Base-by-base conservation (phyloP, 1,139 yeast genomes). In the Candida mesenterica region DNA sequence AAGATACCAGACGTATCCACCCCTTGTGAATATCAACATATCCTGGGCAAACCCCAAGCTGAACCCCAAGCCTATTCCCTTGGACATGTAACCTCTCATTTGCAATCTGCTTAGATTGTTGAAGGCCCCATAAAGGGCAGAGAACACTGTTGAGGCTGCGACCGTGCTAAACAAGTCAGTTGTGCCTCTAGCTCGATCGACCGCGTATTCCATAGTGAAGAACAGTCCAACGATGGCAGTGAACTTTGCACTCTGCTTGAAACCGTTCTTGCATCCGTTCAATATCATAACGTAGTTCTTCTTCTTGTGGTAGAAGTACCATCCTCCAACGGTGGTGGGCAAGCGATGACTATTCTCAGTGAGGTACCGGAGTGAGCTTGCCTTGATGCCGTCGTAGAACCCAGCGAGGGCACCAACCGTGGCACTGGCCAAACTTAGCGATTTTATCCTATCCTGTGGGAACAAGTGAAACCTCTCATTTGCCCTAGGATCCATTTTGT, bases 231-330 rank as follows among this genome's bases (percentile, higher is more conserved):
- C 75, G 4, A 75, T 70, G 0, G 57, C 39, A 2, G 79, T 66
- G 39, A 69, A 68, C 45, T 75, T 78, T 13, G 59, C 35, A 0
- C 75, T 72, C 17, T 65, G 68, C 36, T 53, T 57, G 17, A 71
- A 42, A 0, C 81, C 85, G 10, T 51, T 43, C 12, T 60, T 61
- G 44, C 75, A 57, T 0, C 85, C 87, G 17, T 63, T 65, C 37
- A 75, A 67, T 28, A 84, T 60, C 62, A 87, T 79, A 29, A 82
- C 84, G 55, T 85, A 85, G 57, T 85, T 84, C 62, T 86, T 87
- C 46, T 88, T 74, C 59, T 85, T 87, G 59, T 87, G 95, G 59
- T 88, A 87, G 54, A 83, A 84, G 55, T 84, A 88, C 96, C 96
- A 87, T 0, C 92, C 94, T 23, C 89, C 92, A 37, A 80, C 84